These are phyloP conservation scores for Dimocarpus longan DNA, from an alignment of 345 rosid species.

Conservation along the genomic window DNA sequence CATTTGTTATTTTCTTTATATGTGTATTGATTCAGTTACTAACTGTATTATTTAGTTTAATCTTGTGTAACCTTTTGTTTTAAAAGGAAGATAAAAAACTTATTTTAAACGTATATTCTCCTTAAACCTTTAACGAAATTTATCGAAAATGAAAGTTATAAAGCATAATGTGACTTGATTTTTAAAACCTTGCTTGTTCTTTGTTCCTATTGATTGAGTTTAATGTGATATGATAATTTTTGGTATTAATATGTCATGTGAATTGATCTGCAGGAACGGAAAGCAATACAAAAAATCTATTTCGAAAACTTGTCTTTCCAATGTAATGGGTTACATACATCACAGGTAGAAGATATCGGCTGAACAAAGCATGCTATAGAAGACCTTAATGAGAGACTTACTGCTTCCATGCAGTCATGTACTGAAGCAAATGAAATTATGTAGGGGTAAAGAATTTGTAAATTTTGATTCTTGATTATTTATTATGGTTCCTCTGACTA, in stretches of 20 bases:
- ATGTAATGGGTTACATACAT: conserved; percentile 52
- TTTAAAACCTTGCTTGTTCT: conserved; percentile 4
- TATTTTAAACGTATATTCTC: not conserved
- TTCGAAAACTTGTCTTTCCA: conserved; percentile 51
- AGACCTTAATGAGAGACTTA: conserved; percentile 77
- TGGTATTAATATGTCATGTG: not conserved
- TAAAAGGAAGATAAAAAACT: not conserved
- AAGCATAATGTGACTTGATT: too few relatives aligned
- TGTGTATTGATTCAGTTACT: too few relatives aligned
- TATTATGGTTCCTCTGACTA: not conserved
- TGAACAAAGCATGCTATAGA: conserved; percentile 75
- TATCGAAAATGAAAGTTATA: not conserved
- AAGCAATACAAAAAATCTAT: conserved; percentile 59
- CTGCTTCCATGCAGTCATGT: conserved; percentile 80
- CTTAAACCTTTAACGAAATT: not conserved
- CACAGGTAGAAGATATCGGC: conserved; percentile 51
- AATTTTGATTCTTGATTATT: not conserved
- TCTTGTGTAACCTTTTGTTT: not conserved
- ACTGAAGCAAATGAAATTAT: conserved; percentile 83
- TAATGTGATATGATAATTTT: not conserved
- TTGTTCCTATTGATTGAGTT: not conserved
- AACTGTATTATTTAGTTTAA: not conserved
- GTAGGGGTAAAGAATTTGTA: conserved; percentile 53
- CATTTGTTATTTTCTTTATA: not conserved
- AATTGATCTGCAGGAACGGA: conserved; percentile 62